Conservation (phyloP, 768 basidiomycete species). For the Postia placenta region DNA sequence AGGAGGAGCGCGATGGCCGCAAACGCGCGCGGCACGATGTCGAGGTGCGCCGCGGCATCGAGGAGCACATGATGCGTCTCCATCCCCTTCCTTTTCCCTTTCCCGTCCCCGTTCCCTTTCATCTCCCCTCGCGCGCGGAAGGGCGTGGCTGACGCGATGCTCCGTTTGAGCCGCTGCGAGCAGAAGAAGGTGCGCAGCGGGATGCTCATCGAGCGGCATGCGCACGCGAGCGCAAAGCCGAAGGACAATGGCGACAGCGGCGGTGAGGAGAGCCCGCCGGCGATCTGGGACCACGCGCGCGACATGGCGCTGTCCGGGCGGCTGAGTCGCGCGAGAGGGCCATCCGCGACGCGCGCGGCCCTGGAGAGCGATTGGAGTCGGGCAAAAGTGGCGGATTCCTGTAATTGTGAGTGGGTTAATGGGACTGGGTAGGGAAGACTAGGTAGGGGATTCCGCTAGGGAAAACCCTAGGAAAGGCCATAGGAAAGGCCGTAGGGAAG, state of each 20-base stretch:
- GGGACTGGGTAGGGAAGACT: no score
- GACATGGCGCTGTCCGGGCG: slow-evolving; percentile 88
- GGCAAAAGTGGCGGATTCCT: slow-evolving; percentile 65
- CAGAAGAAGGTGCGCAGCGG: slow-evolving; percentile 24
- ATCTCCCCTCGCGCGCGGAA: no score
- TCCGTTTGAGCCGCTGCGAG: slow-evolving; percentile 12
- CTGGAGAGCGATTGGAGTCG: slow-evolving; percentile 79
- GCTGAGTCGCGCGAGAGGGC: slow-evolving; percentile 67
- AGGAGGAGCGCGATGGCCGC: slow-evolving; percentile 36
- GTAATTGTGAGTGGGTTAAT: no score
- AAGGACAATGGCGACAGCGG: slow-evolving; percentile 39
- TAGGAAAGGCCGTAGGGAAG: no score
- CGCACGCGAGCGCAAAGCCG: slow-evolving; percentile 38
- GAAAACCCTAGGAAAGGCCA: no score
- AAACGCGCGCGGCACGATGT: slow-evolving; percentile 63
- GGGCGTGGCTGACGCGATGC: no score
- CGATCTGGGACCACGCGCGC: slow-evolving; percentile 87
- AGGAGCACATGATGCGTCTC: slow-evolving; percentile 75
- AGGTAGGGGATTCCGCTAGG: no score
- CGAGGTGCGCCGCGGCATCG: slow-evolving; percentile 65
- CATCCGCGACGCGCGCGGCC: slow-evolving; percentile 72
- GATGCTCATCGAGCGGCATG: slow-evolving; percentile 28
- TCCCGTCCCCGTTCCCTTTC: no score
- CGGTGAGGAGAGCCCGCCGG: slow-evolving; percentile 48
- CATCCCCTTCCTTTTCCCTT: no score